A percentile compares a stretch with the other conserved stretches of the same genome.
These are phyloP conservation scores for Trametes sanguinea DNA, from an alignment of 768 basidiomycete species.

Conservation along the genomic window DNA sequence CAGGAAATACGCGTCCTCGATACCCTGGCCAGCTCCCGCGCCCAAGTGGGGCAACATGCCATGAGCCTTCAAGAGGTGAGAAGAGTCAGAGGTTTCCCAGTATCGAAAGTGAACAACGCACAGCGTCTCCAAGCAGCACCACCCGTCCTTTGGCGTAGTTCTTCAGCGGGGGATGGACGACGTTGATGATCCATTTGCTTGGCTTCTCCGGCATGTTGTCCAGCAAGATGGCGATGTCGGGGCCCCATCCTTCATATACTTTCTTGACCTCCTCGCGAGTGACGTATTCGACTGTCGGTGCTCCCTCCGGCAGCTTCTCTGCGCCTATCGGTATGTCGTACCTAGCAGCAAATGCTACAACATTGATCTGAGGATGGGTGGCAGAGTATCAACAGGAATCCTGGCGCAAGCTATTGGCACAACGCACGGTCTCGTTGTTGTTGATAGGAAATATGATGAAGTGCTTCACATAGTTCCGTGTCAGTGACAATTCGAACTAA, in stretches of 20 bases:
- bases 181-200: conserved; percentile 57
- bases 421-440: conserved; percentile 41
- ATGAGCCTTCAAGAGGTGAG: conserved; percentile 40
- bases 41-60: conserved; percentile 62
- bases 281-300: conserved; percentile 44
- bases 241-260: conserved; percentile 47
- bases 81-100: no score
- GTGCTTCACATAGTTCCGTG: conserved; percentile 41
- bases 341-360: conserved; percentile 44
- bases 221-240: conserved; percentile 44
- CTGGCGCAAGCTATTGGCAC: background rate
- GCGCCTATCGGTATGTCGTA: conserved; percentile 28
- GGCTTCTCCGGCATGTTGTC: conserved; percentile 43
- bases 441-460: conserved; percentile 54
- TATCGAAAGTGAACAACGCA: background rate
- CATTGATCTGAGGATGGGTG: conserved; percentile 38
- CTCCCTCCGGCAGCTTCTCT: background rate
- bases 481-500: background rate
- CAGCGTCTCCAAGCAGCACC: background rate
- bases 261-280: conserved; percentile 38
- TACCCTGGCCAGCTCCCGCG: conserved; percentile 59
- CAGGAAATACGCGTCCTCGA: conserved; percentile 56
- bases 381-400: no score
- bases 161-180: conserved; percentile 45
- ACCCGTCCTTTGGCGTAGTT: conserved; percentile 43